Percentiles rank a stretch among this genome's conserved stretches.
phyloP scores from a whole-genome alignment of 2,329 filamentous ascomycete genomes.

The Mariannaea sp. region DNA sequence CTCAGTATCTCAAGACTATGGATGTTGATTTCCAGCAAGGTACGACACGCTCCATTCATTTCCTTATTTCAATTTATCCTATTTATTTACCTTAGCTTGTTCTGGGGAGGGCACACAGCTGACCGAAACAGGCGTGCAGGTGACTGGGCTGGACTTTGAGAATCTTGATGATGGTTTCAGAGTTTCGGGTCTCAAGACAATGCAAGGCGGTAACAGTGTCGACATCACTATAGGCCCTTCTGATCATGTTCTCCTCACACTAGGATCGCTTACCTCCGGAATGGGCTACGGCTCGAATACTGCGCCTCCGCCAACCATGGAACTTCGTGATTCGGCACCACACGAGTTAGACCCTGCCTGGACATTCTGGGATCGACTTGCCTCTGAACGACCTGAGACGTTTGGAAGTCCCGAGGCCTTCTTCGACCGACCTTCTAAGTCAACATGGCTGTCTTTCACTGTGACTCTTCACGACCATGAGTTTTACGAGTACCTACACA shows the following conservation, averaged over 20 bases:
- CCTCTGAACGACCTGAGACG: conserved; percentile 25
- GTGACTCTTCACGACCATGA: conserved; percentile 28
- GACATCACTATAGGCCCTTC: conserved; percentile 15
- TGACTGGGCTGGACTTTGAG: conserved; percentile 34
- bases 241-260: conserved; percentile 31
- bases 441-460: conserved; percentile 37
- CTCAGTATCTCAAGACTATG: conserved; percentile 36
- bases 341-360: conserved; percentile 33
- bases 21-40: conserved; percentile 36
- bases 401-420: conserved; percentile 37
- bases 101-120: conserved; percentile 4
- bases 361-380: conserved; percentile 35
- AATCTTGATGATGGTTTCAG: conserved; percentile 27
- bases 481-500: conserved; percentile 31
- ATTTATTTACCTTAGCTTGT: no score
- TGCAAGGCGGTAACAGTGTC: conserved; percentile 24
- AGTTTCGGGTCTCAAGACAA: conserved; percentile 29
- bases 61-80: no score
- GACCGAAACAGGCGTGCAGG: conserved; percentile 30
- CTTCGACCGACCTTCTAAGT: conserved; percentile 37
- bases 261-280: conserved; percentile 34
- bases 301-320: conserved; percentile 33
- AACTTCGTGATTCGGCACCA: conserved; percentile 35
- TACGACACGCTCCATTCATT: conserved; percentile 10
- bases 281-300: conserved; percentile 36